Percentiles rank a stretch among this genome's conserved stretches.
Evolutionary conservation across 192 early-diverging fungal species (phyloP).

Genomic region (Backusella tarrabulga): DNA sequence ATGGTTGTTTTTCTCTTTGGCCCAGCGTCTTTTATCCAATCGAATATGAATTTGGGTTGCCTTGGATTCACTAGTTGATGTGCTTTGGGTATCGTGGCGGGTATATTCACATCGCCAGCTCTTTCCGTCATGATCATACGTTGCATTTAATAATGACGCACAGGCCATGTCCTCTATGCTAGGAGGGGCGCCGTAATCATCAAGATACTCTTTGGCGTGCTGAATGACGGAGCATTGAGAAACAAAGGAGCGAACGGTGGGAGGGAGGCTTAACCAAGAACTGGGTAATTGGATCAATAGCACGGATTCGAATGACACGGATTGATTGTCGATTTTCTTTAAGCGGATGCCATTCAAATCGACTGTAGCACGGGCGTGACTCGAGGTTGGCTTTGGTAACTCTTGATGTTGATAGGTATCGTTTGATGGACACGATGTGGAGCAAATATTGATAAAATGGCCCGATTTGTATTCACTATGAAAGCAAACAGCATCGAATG

Average conservation of each 20-base stretch:
- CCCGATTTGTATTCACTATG: conserved; percentile 14
- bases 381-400: conserved; percentile 19
- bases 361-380: conserved; percentile 10
- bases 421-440: conserved; percentile 17
- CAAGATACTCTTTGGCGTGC: conserved; percentile 5
- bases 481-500: conserved; percentile 20
- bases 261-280: not conserved
- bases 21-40: conserved; percentile 36
- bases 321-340: not conserved
- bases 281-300: conserved; percentile 26
- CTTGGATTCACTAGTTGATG: not conserved
- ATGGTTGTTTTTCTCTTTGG: conserved; percentile 24
- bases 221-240: not conserved
- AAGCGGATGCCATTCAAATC: conserved; percentile 27
- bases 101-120: conserved; percentile 36
- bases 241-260: not conserved
- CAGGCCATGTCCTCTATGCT: conserved; percentile 15
- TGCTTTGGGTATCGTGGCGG: not conserved
- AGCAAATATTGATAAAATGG: conserved; percentile 8
- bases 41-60: conserved; percentile 24
- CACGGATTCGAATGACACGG: conserved; percentile 36
- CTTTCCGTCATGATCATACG: conserved; percentile 23
- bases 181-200: conserved; percentile 25
- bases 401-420: conserved; percentile 19
- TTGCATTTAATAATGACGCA: not conserved